Percentiles rank a stretch among this genome's conserved stretches.
These are phyloP conservation scores for Suhomyces vadensis DNA, from an alignment of 805 yeast species.

Conservation along the genomic window DNA sequence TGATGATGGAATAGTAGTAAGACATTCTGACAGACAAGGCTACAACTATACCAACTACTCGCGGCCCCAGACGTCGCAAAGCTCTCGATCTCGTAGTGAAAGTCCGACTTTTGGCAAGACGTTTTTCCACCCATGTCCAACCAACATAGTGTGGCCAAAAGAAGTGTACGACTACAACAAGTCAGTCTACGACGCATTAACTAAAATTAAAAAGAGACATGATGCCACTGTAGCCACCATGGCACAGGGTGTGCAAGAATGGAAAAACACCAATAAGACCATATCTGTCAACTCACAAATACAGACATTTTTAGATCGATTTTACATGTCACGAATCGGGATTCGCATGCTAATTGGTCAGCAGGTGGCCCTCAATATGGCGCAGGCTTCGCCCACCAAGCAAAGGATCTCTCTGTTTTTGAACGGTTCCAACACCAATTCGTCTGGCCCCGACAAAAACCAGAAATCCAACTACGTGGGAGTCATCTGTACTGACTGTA, in stretches of 20 bases:
- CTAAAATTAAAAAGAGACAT: constrained; percentile 76
- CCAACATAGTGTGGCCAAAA: constrained; percentile 63
- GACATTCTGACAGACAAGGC: constrained; percentile 11
- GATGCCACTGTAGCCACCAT: constrained; percentile 92
- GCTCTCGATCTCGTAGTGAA: constrained; percentile 1
- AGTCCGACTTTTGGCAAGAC: constrained; percentile 43
- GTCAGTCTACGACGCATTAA: constrained; percentile 62
- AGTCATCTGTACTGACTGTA: constrained; percentile 81
- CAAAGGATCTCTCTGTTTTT: constrained; percentile 37
- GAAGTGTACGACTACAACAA: constrained; percentile 74
- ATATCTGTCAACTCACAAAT: constrained; percentile 65
- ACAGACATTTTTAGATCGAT: constrained; percentile 79
- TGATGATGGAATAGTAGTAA: constrained; percentile 54
- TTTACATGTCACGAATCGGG: constrained; percentile 89
- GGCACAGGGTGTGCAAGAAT: constrained; percentile 89
- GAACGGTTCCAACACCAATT: constrained; percentile 27
- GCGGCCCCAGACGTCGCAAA: constrained; percentile 14
- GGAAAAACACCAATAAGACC: constrained; percentile 60
- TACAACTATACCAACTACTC: constrained; percentile 16
- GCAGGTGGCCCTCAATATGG: constrained; percentile 78
- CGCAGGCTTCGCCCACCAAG: constrained; percentile 50
- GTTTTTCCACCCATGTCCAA: constrained; percentile 56
- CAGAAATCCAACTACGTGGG: constrained; percentile 71
- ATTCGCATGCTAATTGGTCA: constrained; percentile 95
- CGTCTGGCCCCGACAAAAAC: constrained; percentile 9